Evolutionary conservation across 1,284 basidiomycete species (phyloP).

Genomic region (Sanghuangporus baumii): DNA sequence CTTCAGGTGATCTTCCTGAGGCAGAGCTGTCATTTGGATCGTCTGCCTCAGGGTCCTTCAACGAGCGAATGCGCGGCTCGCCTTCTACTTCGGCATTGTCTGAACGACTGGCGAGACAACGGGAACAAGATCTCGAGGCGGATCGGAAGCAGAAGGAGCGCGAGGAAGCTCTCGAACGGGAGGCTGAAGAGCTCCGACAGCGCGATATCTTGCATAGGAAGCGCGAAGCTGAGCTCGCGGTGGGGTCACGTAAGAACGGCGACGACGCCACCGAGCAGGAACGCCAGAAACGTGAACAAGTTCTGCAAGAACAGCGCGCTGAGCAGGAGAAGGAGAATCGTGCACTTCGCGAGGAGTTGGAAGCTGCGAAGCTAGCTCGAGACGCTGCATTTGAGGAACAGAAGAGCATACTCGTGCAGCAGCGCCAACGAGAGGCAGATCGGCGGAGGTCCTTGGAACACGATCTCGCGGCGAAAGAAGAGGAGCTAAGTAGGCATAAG

Average conservation of each 20-base stretch:
- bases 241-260: neutral
- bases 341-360: neutral
- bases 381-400: conserved; percentile 2
- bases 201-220: neutral
- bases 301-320: neutral
- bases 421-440: conserved; percentile 2
- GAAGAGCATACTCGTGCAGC: neutral
- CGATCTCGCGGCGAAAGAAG: conserved; percentile 4
- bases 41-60: neutral
- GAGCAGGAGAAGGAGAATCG: neutral
- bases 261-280: neutral
- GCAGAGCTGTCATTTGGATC: neutral
- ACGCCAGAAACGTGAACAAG: neutral
- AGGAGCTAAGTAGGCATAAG: neutral
- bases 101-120: conserved; percentile 7
- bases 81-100: conserved; percentile 3
- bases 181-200: conserved; percentile 2
- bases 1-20: neutral
- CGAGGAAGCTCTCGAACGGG: conserved; percentile 4
- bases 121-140: neutral
- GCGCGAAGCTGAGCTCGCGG: conserved; percentile 7
- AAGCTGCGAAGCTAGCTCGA: neutral
- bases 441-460: neutral
- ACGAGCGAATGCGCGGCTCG: neutral
- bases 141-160: neutral